Percentiles rank a stretch among this genome's conserved stretches.
Conservation (phyloP, 2,329 filamentous ascomycete genomes). For the Diaporthe sp. region DNA sequence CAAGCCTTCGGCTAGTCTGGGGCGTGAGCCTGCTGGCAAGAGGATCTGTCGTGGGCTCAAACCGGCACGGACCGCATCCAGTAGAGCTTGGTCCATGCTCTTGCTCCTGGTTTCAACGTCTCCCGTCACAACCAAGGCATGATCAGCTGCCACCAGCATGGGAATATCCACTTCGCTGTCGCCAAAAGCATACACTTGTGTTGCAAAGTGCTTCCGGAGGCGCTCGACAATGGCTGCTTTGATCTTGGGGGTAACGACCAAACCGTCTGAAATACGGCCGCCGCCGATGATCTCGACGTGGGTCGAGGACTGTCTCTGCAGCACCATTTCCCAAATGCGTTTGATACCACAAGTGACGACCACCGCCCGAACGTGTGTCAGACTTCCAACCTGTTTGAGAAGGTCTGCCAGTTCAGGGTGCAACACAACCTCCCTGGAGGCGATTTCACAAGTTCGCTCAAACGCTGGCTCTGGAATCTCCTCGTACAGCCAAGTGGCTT, state of each 20-base stretch:
- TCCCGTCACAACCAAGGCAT: constrained; percentile 69
- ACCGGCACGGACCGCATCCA: constrained; percentile 55
- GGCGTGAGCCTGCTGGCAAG: constrained; percentile 54
- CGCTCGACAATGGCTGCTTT: constrained; percentile 55
- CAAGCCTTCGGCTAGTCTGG: constrained; percentile 56
- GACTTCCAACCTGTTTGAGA: constrained; percentile 50
- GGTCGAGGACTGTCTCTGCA: constrained; percentile 58
- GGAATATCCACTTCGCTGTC: constrained; percentile 23
- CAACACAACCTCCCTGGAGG: constrained; percentile 58
- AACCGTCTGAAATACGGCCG: constrained; percentile 59
- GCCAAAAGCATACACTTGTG: constrained; percentile 30
- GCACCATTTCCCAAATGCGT: constrained; percentile 67
- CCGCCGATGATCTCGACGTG: constrained; percentile 66
- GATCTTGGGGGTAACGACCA: constrained; percentile 63
- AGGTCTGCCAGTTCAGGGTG: constrained; percentile 63
- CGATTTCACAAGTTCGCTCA: constrained; percentile 58
- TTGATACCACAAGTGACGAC: constrained; percentile 69
- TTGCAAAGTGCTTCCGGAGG: neutral
- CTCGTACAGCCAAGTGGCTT: constrained; percentile 67
- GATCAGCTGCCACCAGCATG: constrained; percentile 56
- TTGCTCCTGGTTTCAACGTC: constrained; percentile 60
- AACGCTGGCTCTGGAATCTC: constrained; percentile 57
- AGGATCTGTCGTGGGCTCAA: constrained; percentile 62
- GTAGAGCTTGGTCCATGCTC: constrained; percentile 64
- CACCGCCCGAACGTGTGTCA: constrained; percentile 58